These are phyloP conservation scores for Sarocladiaceae sp. DNA, from an alignment of 2,329 filamentous ascomycete species.

Conservation along the genomic window DNA sequence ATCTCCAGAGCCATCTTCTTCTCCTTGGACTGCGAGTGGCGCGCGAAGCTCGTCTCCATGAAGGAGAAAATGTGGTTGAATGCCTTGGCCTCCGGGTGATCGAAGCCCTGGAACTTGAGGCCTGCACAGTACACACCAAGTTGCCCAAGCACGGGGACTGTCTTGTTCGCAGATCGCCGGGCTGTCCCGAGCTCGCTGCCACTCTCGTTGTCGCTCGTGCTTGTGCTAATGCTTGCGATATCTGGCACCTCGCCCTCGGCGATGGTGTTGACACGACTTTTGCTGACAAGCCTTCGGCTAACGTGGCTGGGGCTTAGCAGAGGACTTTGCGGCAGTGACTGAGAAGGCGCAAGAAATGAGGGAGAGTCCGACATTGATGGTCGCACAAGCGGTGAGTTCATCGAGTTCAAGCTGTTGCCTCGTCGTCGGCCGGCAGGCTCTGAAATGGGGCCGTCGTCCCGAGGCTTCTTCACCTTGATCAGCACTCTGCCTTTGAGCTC, in stretches of 20 bases:
- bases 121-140: constrained; percentile 74
- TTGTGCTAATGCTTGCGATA: constrained; percentile 48
- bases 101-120: constrained; percentile 81
- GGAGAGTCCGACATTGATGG: constrained; percentile 56
- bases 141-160: constrained; percentile 75
- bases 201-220: constrained; percentile 77
- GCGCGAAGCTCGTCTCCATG: constrained; percentile 83
- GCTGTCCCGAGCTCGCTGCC: constrained; percentile 50
- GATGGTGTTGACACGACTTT: constrained; percentile 53
- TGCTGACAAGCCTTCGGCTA: constrained; percentile 43
- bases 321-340: constrained; percentile 51
- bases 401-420: constrained; percentile 71
- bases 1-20: constrained; percentile 75
- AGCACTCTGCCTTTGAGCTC: constrained; percentile 80
- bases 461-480: constrained; percentile 88
- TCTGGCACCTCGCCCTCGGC: constrained; percentile 50
- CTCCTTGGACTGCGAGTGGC: constrained; percentile 69
- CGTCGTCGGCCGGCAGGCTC: constrained; percentile 48
- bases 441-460: constrained; percentile 39
- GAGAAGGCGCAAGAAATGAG: constrained; percentile 39
- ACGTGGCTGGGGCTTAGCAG: constrained; percentile 47
- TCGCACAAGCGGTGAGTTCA: constrained; percentile 12
- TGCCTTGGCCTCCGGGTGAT: constrained; percentile 70
- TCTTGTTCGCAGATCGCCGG: constrained; percentile 74
- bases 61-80: constrained; percentile 97